Evolutionary conservation across 495 filamentous ascomycete species (phyloP).

Genomic region (Tuber aestivum): DNA sequence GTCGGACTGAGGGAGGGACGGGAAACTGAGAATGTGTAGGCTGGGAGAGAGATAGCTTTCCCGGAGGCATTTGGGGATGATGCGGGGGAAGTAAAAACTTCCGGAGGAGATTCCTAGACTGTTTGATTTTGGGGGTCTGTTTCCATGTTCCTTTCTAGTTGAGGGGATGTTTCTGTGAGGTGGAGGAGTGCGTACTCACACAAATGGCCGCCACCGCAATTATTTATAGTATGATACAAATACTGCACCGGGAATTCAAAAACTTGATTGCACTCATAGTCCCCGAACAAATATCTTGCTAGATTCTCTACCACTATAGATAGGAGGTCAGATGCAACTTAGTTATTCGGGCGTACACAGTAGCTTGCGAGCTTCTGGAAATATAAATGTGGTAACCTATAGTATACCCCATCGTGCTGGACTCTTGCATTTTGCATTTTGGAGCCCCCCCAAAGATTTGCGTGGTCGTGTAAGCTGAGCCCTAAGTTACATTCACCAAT

Average conservation of each 20-base stretch:
- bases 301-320: background rate
- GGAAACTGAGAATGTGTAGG: slow-evolving; percentile 30
- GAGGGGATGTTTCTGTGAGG: background rate
- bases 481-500: background rate
- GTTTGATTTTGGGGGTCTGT: background rate
- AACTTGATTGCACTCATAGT: background rate
- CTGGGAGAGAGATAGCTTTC: background rate
- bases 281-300: background rate
- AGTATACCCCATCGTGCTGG: background rate
- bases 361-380: background rate
- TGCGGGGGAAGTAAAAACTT: background rate
- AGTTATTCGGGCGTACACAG: background rate
- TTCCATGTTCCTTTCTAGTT: background rate
- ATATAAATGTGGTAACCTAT: background rate
- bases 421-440: background rate
- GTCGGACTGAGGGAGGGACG: slow-evolving; percentile 5
- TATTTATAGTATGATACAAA: background rate
- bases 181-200: background rate
- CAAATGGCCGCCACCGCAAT: background rate
- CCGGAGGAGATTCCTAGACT: background rate
- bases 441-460: background rate
- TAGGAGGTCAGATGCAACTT: background rate
- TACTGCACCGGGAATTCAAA: background rate
- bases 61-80: slow-evolving; percentile 9
- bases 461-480: background rate